These are phyloP conservation scores for Chlamydomonas eustigma DNA, from an alignment of 139 green algal species.

Conservation along the genomic window DNA sequence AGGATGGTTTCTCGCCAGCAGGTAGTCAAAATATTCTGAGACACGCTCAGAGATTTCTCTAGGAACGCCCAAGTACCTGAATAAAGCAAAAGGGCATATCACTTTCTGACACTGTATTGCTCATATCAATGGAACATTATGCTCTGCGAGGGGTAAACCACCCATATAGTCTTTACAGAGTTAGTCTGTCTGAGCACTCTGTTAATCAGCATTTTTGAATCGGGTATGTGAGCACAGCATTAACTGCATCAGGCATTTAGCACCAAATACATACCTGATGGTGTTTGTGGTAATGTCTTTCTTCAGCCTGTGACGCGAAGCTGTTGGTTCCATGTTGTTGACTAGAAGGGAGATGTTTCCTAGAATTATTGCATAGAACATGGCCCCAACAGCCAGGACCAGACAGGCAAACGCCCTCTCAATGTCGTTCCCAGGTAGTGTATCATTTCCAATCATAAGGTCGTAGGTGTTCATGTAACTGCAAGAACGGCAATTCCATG, in stretches of 20 bases:
- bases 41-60: constrained; percentile 8
- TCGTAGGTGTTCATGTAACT: constrained; percentile 32
- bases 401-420: constrained; percentile 38
- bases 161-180: no score
- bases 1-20: background rate
- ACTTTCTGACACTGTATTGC: no score
- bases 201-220: no score
- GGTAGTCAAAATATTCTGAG: constrained; percentile 46
- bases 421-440: constrained; percentile 46
- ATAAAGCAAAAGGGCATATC: no score
- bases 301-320: constrained; percentile 49
- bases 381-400: constrained; percentile 49
- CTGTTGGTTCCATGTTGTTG: constrained; percentile 58
- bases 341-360: constrained; percentile 61
- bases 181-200: no score
- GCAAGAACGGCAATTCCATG: background rate
- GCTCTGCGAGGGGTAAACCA: no score
- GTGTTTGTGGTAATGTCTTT: constrained; percentile 60
- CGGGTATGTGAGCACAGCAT: no score
- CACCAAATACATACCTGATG: constrained; percentile 42
- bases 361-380: constrained; percentile 61
- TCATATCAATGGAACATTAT: no score
- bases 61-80: constrained; percentile 7
- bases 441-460: constrained; percentile 56
- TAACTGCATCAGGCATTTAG: no score